Conservation (phyloP, 257 asterid species). For the Primulina huaijiensis region DNA sequence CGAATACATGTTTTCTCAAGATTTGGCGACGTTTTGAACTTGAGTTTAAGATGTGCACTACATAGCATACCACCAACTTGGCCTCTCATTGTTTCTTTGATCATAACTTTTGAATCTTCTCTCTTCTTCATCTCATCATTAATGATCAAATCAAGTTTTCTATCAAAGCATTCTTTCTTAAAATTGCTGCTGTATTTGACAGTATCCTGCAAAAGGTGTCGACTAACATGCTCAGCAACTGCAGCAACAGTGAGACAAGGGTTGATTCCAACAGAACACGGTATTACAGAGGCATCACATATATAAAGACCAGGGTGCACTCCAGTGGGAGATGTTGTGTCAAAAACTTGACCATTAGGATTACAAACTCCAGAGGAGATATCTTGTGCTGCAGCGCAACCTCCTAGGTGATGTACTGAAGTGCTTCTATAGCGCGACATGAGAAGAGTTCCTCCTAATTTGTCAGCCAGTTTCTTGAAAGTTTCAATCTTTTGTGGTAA, state of each 20-base stretch:
- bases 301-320: constrained; percentile 45
- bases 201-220: constrained; percentile 29
- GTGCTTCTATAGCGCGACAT: constrained; percentile 47
- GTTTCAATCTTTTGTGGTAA: constrained; percentile 41
- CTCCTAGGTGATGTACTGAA: constrained; percentile 56
- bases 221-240: constrained; percentile 50
- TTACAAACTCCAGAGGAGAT: constrained; percentile 47
- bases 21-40: neutral
- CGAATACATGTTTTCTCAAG: neutral
- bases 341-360: constrained; percentile 48
- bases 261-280: constrained; percentile 54
- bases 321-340: constrained; percentile 29
- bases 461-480: constrained; percentile 43
- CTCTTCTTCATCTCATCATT: constrained; percentile 16
- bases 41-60: constrained; percentile 39
- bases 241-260: constrained; percentile 55
- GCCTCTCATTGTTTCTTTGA: constrained; percentile 46
- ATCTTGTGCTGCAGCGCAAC: constrained; percentile 46
- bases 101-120: constrained; percentile 9
- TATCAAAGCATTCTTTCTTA: neutral
- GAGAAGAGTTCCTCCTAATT: constrained; percentile 51
- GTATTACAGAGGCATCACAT: constrained; percentile 55
- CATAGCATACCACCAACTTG: constrained; percentile 47
- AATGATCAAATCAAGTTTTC: constrained; percentile 15
- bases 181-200: constrained; percentile 1